Evolutionary conservation across 2,329 filamentous ascomycete genomes (phyloP).

Genomic region (Ophiognomonia clavigignenti-juglandacearum): DNA sequence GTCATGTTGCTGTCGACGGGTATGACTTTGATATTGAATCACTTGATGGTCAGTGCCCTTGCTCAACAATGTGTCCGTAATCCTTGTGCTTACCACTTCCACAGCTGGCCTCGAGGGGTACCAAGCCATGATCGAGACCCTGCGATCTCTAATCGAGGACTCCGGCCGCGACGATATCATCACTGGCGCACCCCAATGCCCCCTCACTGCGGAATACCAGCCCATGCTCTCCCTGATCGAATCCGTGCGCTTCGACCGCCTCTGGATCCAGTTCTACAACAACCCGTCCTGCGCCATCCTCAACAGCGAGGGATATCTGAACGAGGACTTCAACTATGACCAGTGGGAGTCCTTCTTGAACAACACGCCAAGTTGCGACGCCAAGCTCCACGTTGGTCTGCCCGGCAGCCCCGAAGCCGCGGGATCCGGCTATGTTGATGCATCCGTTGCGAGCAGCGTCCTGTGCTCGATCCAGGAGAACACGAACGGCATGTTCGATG

Average conservation of each 20-base stretch:
- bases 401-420: conserved; percentile 24
- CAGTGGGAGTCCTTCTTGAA: conserved; percentile 29
- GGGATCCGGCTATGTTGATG: conserved; percentile 23
- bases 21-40: conserved; percentile 48
- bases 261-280: conserved; percentile 46
- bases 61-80: too few species aligned
- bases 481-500: conserved; percentile 23
- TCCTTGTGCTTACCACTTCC: conserved; percentile 1
- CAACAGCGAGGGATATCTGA: conserved; percentile 20
- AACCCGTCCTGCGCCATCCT: conserved; percentile 34
- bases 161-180: conserved; percentile 14
- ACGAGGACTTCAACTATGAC: conserved; percentile 31
- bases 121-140: conserved; percentile 23
- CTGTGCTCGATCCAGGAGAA: conserved; percentile 22
- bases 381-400: conserved; percentile 35
- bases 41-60: conserved; percentile 21
- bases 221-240: conserved; percentile 38
- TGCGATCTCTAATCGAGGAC: conserved; percentile 15
- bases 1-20: conserved; percentile 41
- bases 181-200: conserved; percentile 41
- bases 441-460: conserved; percentile 17
- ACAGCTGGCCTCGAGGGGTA: conserved; percentile 23
- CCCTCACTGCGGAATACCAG: conserved; percentile 31
- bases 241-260: conserved; percentile 32
- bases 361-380: conserved; percentile 26